These are phyloP conservation scores for Tripterygium wilfordii DNA, from an alignment of 177 flowering plant species.

Conservation along the genomic window DNA sequence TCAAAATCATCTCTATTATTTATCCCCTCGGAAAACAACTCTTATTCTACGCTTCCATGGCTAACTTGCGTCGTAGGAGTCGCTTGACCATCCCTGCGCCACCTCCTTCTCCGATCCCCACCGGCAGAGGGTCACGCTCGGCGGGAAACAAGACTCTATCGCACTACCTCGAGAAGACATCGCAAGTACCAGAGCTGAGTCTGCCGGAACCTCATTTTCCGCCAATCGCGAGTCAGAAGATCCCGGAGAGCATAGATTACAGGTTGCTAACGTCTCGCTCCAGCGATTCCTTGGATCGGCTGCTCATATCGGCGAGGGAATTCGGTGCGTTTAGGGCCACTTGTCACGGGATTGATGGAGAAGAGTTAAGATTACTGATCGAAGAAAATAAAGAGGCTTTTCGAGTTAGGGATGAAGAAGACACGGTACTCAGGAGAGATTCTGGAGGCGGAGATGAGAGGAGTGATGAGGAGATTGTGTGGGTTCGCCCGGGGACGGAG, in stretches of 20 bases:
- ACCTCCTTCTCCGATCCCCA: slow-evolving; percentile 62
- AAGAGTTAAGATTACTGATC: slow-evolving; percentile 19
- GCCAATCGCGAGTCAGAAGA: neutral
- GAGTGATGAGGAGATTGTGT: slow-evolving; percentile 35
- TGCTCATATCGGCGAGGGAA: slow-evolving; percentile 24
- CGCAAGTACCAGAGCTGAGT: slow-evolving; percentile 35
- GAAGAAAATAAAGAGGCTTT: slow-evolving; percentile 24
- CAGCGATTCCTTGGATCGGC: slow-evolving; percentile 17
- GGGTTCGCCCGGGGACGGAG: slow-evolving; percentile 21
- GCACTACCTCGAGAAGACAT: slow-evolving; percentile 29
- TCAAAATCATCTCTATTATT: no score
- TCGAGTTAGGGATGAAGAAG: slow-evolving; percentile 13
- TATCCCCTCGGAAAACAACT: no score
- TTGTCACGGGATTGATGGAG: slow-evolving; percentile 30
- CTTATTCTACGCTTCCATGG: no score
- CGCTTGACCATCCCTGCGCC: slow-evolving; percentile 13
- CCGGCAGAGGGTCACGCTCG: slow-evolving; percentile 43
- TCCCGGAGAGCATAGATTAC: slow-evolving; percentile 20
- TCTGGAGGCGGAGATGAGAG: slow-evolving; percentile 6
- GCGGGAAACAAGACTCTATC: slow-evolving; percentile 39
- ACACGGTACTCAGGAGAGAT: slow-evolving; percentile 2
- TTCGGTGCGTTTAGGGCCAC: slow-evolving; percentile 35
- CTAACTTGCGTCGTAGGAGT: slow-evolving; percentile 3
- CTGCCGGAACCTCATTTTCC: slow-evolving; percentile 22
- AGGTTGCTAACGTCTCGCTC: slow-evolving; percentile 20